Evolutionary conservation across 75 land plant genomes (phyloP), one percentile per base, ranked within the genome.

Genomic region (Azolla pinnata): DNA sequence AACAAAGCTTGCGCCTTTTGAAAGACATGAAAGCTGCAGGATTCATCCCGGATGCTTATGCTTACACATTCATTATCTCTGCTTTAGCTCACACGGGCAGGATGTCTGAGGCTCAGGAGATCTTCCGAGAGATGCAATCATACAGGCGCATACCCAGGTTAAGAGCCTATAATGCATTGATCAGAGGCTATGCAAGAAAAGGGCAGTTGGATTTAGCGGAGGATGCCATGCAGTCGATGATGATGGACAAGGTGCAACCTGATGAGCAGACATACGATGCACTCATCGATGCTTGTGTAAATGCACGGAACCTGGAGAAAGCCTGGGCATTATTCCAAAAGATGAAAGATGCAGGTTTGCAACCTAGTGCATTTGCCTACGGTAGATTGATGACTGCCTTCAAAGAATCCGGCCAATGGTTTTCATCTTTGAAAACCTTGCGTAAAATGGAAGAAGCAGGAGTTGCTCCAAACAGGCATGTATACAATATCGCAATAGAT

Each of bases 401-500:
- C 53, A 56, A 96, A 4, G 83, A 89, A 27, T 56, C 65, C 23
- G 96, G 98, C 0, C 85, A 83, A 35, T 88, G 98, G 90, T 76
- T 79, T 49, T 70, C 55, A 25, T 74, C 86, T 4, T 74, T 85
- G 45, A 63, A 67, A n/a, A 74, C 86, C 27, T 44, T 88, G 69
- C 73, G 59, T 49, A 96, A 93, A 66, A 88, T 93, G 96, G 68
- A 68, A 55, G 78, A 54, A 18, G 62, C 50, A 23, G 82, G 86
- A 0, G 71, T 93, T 2, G 29, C 54, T 20, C 98, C 85, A 26
- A 88, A 88, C 62, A 62, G 78, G 31, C 79, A 88, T 73, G 75
- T 85, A 30, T 93, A 83, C 60, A 93, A 93, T 71, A 81, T 88
- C 20, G 68, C 90, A 68, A 83, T 93, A 30, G 95, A 93, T 64